phyloP scores from a whole-genome alignment of 768 basidiomycete species.

The Podaxis sp. region DNA sequence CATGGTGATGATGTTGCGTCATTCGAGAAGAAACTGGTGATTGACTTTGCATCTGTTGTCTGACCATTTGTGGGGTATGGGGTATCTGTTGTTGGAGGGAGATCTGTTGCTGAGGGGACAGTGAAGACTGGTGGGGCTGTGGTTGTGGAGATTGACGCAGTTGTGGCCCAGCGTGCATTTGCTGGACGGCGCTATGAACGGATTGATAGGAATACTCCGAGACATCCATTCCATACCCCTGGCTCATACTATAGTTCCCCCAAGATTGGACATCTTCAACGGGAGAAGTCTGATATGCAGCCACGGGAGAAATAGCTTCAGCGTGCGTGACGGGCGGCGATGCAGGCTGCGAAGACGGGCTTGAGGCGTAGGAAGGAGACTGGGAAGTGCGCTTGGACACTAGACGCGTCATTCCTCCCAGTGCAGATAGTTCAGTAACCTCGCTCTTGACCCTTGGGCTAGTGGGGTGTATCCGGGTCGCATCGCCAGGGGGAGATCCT shows the following conservation, averaged over 20 bases:
- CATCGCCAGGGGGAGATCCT: constrained; percentile 17
- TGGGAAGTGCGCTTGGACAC: constrained; percentile 51
- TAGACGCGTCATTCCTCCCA: constrained; percentile 65
- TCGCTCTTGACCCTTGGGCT: constrained; percentile 54
- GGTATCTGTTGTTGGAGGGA: constrained; percentile 23
- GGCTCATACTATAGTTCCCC: constrained; percentile 28
- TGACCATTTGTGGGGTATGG: constrained; percentile 18
- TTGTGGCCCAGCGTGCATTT: constrained; percentile 12
- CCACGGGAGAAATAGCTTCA: constrained; percentile 14
- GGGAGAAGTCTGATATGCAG: constrained; percentile 12
- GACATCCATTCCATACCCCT: constrained; percentile 21
- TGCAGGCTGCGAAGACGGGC: constrained; percentile 44
- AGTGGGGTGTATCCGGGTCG: constrained; percentile 31
- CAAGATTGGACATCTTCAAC: constrained; percentile 20
- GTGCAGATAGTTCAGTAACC: constrained; percentile 57
- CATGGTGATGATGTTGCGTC: constrained; percentile 8
- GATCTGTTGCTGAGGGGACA: constrained; percentile 11
- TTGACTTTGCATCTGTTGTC: neutral
- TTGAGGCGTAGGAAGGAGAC: constrained; percentile 45
- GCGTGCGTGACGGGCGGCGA: constrained; percentile 37
- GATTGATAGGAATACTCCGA: constrained; percentile 14
- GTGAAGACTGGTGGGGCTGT: constrained; percentile 11
- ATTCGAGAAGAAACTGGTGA: constrained; percentile 5
- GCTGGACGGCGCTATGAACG: constrained; percentile 9
- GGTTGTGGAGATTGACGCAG: constrained; percentile 14